phyloP scores from a whole-genome alignment of 1,139 yeast species.

The Protomyces inundatus region DNA sequence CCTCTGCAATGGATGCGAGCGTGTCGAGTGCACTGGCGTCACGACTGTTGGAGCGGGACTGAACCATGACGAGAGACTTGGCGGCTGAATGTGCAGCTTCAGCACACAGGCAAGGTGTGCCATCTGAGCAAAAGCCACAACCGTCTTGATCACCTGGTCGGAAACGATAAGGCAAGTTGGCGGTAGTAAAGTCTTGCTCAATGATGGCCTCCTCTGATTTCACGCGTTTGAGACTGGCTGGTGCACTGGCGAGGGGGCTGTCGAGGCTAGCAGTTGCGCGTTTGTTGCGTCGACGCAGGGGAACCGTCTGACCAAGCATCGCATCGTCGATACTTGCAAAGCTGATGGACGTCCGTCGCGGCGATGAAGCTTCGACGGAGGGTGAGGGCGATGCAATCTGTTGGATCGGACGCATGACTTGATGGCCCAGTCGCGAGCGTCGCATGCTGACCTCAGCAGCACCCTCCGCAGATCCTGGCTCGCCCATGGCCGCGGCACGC shows the following conservation, averaged over 20 bases:
- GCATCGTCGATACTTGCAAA: neutral
- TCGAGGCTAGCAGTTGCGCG: neutral
- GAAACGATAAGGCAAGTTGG: neutral
- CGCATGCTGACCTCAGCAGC: neutral
- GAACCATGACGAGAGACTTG: constrained; percentile 20
- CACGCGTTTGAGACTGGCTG: neutral
- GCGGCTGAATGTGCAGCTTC: constrained; percentile 50
- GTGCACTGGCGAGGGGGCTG: no score
- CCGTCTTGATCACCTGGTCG: constrained; percentile 46
- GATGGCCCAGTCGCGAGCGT: neutral
- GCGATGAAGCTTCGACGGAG: neutral
- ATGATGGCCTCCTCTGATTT: neutral
- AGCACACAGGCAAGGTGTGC: constrained; percentile 85
- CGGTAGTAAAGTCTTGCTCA: neutral
- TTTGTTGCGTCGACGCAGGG: constrained; percentile 1
- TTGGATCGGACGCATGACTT: neutral
- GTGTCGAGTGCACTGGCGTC: constrained; percentile 15
- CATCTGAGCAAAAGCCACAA: constrained; percentile 92
- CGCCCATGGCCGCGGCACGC: constrained; percentile 26
- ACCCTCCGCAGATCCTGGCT: neutral
- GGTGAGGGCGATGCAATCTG: neutral
- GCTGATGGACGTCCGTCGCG: neutral
- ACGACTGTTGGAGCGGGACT: neutral
- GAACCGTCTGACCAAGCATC: constrained; percentile 21
- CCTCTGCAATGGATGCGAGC: constrained; percentile 22